Evolutionary conservation across 495 filamentous ascomycete species (phyloP), one percentile per base, ranked within the genome.

Genomic region (Penicillium daleae): DNA sequence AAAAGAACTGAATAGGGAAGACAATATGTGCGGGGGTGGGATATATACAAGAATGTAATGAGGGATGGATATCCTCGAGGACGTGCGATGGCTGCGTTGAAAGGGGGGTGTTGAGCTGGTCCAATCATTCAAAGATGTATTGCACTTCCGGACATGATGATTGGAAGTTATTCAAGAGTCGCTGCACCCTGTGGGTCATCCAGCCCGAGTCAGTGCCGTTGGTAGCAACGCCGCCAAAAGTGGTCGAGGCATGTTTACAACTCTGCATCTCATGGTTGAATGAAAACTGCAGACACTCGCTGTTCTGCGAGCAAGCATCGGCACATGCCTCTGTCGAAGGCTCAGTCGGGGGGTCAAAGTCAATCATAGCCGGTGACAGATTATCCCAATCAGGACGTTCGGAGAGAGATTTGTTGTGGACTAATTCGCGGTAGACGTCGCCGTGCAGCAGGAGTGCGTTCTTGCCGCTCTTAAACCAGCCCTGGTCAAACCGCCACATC

Each of bases 401-500:
- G 9, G 63, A 55, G 19, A 62, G 56, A 5, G 58, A 61, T 2
- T 31, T 52, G 42, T 74, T 64, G 26, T 71, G 66, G 22, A 76
- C 62, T 17, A 74, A 48, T 37, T 65, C 63, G 6, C 68, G 62
- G 56, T 77, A 78, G 6, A 79, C 70, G 33, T 76, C 74, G 12
- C 64, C 68, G 55, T 78, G 74, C 4, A 78, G 56, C 10, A 77
- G 50, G 2, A 73, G 50, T 0, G 68, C 62, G 44, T 72, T 69
- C 56, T 73, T 69, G 32, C 70, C 79, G 39, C 72, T 67, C 42
- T 59, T 56, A 51, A 82, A 80, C 79, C 81, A 85, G 1, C 61
- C 59, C 19, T 76, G 73, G 37, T 83, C 81, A 62, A 84, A 83
- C 6, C 66, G 58, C 67, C 75, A 80, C 68, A 84, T 76, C 13